phyloP scores from a whole-genome alignment of 1,284 basidiomycete genomes.

The Rhizopogon parksii region DNA sequence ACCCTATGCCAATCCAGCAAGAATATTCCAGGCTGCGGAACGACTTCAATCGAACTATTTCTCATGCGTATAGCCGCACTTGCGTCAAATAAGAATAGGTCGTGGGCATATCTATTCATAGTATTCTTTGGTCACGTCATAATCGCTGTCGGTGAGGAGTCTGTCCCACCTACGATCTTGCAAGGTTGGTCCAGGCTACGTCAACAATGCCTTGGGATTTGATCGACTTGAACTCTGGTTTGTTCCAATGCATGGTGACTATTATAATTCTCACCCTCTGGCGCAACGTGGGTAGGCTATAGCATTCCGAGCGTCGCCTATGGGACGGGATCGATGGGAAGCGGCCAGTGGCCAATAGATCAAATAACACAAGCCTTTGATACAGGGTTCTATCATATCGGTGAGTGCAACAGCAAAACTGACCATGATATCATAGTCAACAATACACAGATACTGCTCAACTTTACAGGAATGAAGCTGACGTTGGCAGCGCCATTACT shows the following conservation, averaged over 20 bases:
- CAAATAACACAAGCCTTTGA: slow-evolving; percentile 48
- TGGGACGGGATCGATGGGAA: slow-evolving; percentile 46
- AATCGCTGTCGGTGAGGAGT: too few species aligned
- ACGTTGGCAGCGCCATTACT: slow-evolving; percentile 42
- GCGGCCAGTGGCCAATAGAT: slow-evolving; percentile 39
- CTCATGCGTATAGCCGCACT: not conserved
- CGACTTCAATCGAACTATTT: not conserved
- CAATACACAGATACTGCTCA: slow-evolving; percentile 40
- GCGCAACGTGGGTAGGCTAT: slow-evolving; percentile 24
- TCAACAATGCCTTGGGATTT: slow-evolving; percentile 40
- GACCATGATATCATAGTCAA: not conserved
- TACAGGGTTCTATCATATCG: slow-evolving; percentile 47
- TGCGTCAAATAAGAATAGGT: not conserved
- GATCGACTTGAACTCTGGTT: slow-evolving; percentile 41
- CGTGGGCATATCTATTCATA: not conserved
- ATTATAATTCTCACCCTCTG: not conserved
- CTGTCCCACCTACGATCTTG: not conserved
- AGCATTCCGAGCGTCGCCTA: slow-evolving; percentile 45
- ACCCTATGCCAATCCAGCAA: not conserved
- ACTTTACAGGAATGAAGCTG: slow-evolving; percentile 41
- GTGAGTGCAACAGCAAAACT: slow-evolving; percentile 20
- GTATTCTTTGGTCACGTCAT: not conserved
- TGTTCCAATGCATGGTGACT: slow-evolving; percentile 2
- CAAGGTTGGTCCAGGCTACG: not conserved
- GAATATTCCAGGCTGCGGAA: not conserved